Evolutionary conservation across 495 filamentous ascomycete species (phyloP).

Genomic region (Penicillium coprophilum): DNA sequence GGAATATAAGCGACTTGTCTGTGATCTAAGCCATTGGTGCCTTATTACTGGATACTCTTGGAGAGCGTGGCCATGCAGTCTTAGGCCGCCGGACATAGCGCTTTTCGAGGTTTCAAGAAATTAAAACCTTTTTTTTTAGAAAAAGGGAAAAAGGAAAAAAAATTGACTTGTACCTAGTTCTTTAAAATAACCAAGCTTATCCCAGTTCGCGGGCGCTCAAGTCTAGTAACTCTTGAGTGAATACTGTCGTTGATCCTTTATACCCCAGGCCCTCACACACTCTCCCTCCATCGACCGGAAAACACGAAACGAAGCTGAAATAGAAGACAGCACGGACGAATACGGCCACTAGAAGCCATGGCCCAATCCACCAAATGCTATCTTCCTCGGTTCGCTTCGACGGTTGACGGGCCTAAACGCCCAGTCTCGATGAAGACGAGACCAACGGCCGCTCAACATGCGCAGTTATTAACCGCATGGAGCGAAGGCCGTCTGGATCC

Average conservation of each 20-base stretch:
- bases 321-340: not conserved
- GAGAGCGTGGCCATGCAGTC: constrained; percentile 31
- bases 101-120: constrained; percentile 12
- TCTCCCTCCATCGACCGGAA: constrained; percentile 3
- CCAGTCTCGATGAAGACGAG: constrained; percentile 39
- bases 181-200: constrained; percentile 29
- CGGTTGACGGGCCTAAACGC: constrained; percentile 33
- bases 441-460: constrained; percentile 32
- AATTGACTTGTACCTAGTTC: constrained; percentile 6
- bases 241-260: constrained; percentile 18
- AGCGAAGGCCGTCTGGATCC: constrained; percentile 29
- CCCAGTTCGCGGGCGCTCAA: constrained; percentile 17
- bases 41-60: constrained; percentile 20
- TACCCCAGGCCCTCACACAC: constrained; percentile 8
- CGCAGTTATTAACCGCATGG: constrained; percentile 40
- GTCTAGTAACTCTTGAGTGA: constrained; percentile 19
- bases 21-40: constrained; percentile 9
- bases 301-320: not conserved
- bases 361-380: constrained; percentile 40
- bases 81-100: constrained; percentile 19
- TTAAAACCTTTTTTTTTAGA: constrained; percentile 1
- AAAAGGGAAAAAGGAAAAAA: constrained; percentile 16
- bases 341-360: constrained; percentile 26
- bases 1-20: constrained; percentile 28
- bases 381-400: constrained; percentile 38